phyloP scores from a whole-genome alignment of 352 stramenopile species.

The Blastocystis sp. region DNA sequence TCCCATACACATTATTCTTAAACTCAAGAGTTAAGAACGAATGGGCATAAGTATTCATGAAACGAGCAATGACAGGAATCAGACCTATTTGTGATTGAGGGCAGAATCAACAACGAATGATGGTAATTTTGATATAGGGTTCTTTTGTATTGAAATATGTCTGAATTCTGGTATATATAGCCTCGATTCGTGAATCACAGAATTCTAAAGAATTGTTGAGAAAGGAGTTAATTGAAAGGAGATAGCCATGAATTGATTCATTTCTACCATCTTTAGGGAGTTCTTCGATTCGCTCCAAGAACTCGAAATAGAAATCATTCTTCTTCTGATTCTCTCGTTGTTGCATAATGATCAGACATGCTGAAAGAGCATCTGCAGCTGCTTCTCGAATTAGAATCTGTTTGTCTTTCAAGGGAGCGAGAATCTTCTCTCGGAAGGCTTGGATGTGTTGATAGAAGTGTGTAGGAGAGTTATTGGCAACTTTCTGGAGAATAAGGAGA shows the following conservation, averaged over 20 bases:
- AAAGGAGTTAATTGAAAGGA: constrained; percentile 26
- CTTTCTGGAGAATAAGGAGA: constrained; percentile 70
- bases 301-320: constrained; percentile 81
- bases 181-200: constrained; percentile 61
- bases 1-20: neutral
- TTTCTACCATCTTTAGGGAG: constrained; percentile 40
- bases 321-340: constrained; percentile 75
- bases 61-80: constrained; percentile 59
- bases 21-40: constrained; percentile 40
- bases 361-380: constrained; percentile 71
- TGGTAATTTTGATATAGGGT: constrained; percentile 51
- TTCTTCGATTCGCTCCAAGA: constrained; percentile 79
- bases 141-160: constrained; percentile 62
- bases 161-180: constrained; percentile 37
- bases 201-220: constrained; percentile 63
- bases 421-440: constrained; percentile 79
- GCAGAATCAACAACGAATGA: constrained; percentile 33
- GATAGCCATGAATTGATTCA: constrained; percentile 61
- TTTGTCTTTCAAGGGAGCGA: constrained; percentile 73
- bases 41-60: constrained; percentile 47
- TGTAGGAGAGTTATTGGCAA: constrained; percentile 74
- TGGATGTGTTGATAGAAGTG: constrained; percentile 80
- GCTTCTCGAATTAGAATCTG: constrained; percentile 76
- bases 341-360: constrained; percentile 76
- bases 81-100: neutral